A percentile compares a stretch with the other conserved stretches of the same genome.
These are phyloP conservation scores for Fraxinus angustifolia DNA, from an alignment of 305 asterid species.

Conservation along the genomic window DNA sequence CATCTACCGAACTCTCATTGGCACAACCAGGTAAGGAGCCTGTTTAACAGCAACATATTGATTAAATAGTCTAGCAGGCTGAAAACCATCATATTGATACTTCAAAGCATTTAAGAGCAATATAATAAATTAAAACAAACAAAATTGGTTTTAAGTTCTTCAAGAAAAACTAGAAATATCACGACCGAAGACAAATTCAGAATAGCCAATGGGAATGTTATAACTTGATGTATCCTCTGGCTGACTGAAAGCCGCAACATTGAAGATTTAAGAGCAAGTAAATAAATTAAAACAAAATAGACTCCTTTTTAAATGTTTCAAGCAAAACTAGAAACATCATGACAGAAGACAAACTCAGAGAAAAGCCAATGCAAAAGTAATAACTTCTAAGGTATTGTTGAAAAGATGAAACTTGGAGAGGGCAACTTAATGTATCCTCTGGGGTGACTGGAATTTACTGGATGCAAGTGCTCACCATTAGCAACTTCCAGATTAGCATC, in stretches of 20 bases:
- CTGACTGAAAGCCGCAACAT: neutral
- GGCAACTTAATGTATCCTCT: neutral
- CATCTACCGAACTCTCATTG: slow-evolving; percentile 34
- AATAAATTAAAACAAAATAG: neutral
- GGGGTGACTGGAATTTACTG: neutral
- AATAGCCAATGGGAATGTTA: neutral
- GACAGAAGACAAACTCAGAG: neutral
- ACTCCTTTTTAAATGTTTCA: neutral
- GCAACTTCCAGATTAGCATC: slow-evolving; percentile 34
- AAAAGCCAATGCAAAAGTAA: neutral
- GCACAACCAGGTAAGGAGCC: slow-evolving; percentile 30
- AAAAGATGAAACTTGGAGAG: neutral
- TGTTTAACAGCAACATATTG: slow-evolving; percentile 16
- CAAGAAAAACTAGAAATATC: slow-evolving; percentile 5
- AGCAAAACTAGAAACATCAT: neutral
- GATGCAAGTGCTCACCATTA: slow-evolving; percentile 39
- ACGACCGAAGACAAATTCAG: neutral
- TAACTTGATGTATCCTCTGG: neutral
- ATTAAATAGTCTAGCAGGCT: slow-evolving; percentile 19
- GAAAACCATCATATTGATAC: neutral
- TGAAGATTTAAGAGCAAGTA: neutral
- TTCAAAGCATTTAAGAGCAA: neutral
- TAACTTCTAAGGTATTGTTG: neutral
- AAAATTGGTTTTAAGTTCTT: neutral
- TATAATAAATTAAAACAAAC: neutral